phyloP scores from a whole-genome alignment of 352 stramenopile species.

The Phytophthora melonis region DNA sequence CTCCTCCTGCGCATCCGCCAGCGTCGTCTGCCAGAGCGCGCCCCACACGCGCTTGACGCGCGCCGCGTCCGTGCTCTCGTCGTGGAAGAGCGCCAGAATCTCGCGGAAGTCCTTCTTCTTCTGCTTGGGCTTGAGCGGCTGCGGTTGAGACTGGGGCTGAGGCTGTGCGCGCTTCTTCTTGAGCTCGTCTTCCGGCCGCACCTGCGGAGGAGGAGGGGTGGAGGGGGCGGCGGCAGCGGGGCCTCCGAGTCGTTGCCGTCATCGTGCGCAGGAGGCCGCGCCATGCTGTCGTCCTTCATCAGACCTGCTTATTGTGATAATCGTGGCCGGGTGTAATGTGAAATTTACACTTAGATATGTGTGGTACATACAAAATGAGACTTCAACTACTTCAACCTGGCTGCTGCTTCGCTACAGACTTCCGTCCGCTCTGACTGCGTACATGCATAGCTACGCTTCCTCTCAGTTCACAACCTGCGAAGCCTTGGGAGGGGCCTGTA shows the following conservation, averaged over 20 bases:
- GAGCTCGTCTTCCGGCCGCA: no score
- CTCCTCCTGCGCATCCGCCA: conserved; percentile 73
- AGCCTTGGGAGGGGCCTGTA: no score
- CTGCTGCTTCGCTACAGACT: no score
- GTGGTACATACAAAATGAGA: background rate
- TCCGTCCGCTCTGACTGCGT: no score
- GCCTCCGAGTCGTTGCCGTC: conserved; percentile 31
- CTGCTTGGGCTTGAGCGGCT: conserved; percentile 23
- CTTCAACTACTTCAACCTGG: background rate
- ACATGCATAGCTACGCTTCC: no score
- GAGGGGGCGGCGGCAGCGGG: conserved; percentile 42
- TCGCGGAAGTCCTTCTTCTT: conserved; percentile 78
- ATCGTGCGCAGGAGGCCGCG: background rate
- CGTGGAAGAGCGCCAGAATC: conserved; percentile 72
- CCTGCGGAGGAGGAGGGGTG: no score
- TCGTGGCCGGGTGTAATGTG: background rate
- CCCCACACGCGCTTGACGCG: conserved; percentile 45
- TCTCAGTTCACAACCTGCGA: no score
- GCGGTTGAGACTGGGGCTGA: conserved; percentile 19
- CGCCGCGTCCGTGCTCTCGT: conserved; percentile 28
- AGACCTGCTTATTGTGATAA: no score
- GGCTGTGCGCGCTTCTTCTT: conserved; percentile 30
- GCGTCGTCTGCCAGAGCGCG: conserved; percentile 56
- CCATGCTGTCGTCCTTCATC: background rate
- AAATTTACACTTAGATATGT: background rate